Base-by-base conservation (phyloP, 1,284 basidiomycete species). In the Taiwanofungus camphoratus region DNA sequence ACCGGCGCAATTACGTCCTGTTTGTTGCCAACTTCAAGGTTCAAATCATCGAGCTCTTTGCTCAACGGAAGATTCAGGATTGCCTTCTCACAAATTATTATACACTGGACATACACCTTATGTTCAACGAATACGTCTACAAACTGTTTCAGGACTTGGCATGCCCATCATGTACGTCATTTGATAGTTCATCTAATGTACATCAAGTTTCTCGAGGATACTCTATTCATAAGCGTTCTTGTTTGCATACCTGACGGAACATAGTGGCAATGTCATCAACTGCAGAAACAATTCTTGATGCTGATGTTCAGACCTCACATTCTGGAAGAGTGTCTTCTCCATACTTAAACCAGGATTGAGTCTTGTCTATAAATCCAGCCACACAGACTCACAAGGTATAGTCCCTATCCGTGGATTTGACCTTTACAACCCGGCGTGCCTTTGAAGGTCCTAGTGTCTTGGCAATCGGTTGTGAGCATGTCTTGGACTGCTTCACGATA, bases 371-470 rank as follows among this genome's bases (percentile, higher is more conserved):
- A 26, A 18, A 13, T 8, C 18, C 4, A 24, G 7, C 29, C 13
- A 20, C 8, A 31, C 39, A 31, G 24, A 29, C 26, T 21, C 26
- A 39, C 37, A 5, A 1, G 22, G 19, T 26, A 39, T 13, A 39
- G n/a, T 16, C 37, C 37, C 37, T 24, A 39, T 6, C 22, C 21
- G 19, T 29, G 37, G 20, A 39, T 39, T 24, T 39, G 37, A 12
- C 37, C 37, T 21, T 29, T 39, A 11, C 13, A 9, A 6, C 37
- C 37, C 12, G 37, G 37, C 19, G 18, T 24, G 6, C 16, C 16
- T 24, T 39, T 39, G n/a, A 11, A 34, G 8, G 9, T 34, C 12
- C 18, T 13, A 9, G 18, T 8, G 9, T 13, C 32, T 13, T 8
- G 8, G 16, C 32, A 34, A 13, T 9, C 12, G 32, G 9, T n/a